Base-by-base conservation (phyloP, 192 early-diverging fungal genomes). In the Chytriomyces sp. region DNA sequence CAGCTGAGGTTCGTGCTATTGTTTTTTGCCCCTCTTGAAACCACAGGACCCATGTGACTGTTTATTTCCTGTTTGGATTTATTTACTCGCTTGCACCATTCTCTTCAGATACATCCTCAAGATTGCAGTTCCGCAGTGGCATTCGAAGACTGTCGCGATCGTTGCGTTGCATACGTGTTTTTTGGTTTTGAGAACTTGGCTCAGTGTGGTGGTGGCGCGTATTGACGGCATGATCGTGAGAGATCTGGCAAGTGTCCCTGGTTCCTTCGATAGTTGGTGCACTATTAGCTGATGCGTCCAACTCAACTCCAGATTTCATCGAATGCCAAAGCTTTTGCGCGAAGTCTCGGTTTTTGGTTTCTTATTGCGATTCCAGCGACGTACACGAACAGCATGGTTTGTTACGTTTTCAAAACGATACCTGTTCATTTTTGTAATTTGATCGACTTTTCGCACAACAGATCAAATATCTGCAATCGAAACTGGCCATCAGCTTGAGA, bases 351-450 rank as follows among this genome's bases (percentile, higher is more conserved):
- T 18, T 94, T 93, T 67, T 98, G 95, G 94, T 95, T 98, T 79
- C 89, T 91, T 23, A 95, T 98, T 78, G 94, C 97, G 13, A 83
- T 98, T 6, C 97, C 97, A 20, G 95, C 97, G 6, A 97, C 95
- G 7, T 98, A 96, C 81, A 98, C 97, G 50, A 98, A 98, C 83
- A 94, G 92, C 83, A 98, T 98, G 97, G 95, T 93, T 83, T 82
- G 85, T 63, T 79, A 75, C 61, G 62, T 74, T 46, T 65, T 13
- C 26, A 13, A 80, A 71, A 77, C 70, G 26, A 53, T 57, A 45
- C 72, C 67, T 45, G 43, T 43, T n/a, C 35, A 24, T 78, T 23
- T 13, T 45, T 13, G 61, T 13, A 48, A 43, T 7, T 77, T 69
- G 13, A n/a, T 74, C 77, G 18, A 46, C 61, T 75, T 35, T 8